Evolutionary conservation across 1,139 yeast genomes (phyloP).

Genomic region (Lizanozyma gosingica): DNA sequence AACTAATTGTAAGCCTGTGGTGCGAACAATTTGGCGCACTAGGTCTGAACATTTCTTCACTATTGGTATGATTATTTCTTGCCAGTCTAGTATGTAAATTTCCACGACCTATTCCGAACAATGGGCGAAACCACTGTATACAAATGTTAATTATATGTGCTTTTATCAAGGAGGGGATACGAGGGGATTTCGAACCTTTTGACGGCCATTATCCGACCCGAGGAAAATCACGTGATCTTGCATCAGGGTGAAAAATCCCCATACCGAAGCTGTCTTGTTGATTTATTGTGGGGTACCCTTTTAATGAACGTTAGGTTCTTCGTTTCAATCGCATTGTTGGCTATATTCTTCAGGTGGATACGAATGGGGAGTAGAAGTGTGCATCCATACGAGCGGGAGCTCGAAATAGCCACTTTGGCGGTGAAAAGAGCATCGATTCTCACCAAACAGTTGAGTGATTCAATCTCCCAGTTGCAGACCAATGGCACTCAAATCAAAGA

Average conservation of each 20-base stretch:
- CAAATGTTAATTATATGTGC: too few species aligned
- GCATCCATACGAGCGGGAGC: conserved; percentile 44
- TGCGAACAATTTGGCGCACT: too few species aligned
- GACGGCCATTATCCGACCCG: neutral
- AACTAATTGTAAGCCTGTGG: too few species aligned
- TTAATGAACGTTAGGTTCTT: neutral
- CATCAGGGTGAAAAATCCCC: neutral
- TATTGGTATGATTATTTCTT: too few species aligned
- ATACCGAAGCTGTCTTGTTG: neutral
- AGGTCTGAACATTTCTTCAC: too few species aligned
- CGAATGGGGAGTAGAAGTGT: neutral
- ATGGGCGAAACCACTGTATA: too few species aligned
- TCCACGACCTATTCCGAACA: too few species aligned
- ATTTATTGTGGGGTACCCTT: too few species aligned
- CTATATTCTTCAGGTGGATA: neutral
- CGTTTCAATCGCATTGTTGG: neutral
- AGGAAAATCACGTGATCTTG: neutral
- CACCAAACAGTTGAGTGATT: conserved; percentile 63
- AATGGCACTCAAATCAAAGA: conserved; percentile 66
- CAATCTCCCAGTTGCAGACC: conserved; percentile 48
- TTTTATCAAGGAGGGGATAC: too few species aligned
- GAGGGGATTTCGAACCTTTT: conserved; percentile 1
- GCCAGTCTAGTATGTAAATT: too few species aligned
- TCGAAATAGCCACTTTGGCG: conserved; percentile 75
- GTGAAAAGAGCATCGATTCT: conserved; percentile 79